A percentile compares a stretch with the other conserved stretches of the same genome.
phyloP scores from a whole-genome alignment of 352 stramenopile species.

The Globisporangium spiculum region DNA sequence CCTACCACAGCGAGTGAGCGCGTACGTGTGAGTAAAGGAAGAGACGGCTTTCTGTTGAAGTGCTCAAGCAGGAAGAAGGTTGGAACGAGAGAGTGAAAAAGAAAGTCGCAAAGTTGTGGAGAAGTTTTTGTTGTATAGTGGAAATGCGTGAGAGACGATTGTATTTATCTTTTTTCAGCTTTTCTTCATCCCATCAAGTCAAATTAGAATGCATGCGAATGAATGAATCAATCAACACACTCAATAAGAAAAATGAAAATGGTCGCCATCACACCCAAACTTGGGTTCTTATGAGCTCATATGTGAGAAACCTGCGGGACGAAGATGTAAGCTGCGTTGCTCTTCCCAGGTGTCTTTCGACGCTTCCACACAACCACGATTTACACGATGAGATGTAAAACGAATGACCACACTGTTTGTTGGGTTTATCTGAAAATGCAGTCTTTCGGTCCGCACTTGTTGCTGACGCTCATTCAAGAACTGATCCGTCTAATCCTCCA shows the following conservation, averaged over 20 bases:
- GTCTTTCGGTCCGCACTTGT: not conserved
- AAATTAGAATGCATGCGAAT: not conserved
- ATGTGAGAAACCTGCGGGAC: no score
- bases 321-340: no score
- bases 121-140: slow-evolving; percentile 1
- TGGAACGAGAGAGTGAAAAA: slow-evolving; percentile 3
- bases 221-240: not conserved
- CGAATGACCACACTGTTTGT: not conserved
- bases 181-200: not conserved
- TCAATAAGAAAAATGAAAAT: not conserved
- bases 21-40: slow-evolving; percentile 37
- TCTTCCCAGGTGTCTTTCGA: no score
- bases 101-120: not conserved
- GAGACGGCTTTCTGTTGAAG: slow-evolving; percentile 25
- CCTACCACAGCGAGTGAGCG: slow-evolving; percentile 71
- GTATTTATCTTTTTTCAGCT: slow-evolving; percentile 9
- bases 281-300: no score
- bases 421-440: slow-evolving; percentile 10
- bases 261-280: not conserved
- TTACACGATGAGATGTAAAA: no score
- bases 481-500: not conserved
- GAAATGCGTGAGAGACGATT: slow-evolving; percentile 9
- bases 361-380: no score
- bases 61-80: slow-evolving; percentile 21
- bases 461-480: not conserved